Evolutionary conservation across 352 stramenopile species (phyloP).

Genomic region (Phytophthora pisi): DNA sequence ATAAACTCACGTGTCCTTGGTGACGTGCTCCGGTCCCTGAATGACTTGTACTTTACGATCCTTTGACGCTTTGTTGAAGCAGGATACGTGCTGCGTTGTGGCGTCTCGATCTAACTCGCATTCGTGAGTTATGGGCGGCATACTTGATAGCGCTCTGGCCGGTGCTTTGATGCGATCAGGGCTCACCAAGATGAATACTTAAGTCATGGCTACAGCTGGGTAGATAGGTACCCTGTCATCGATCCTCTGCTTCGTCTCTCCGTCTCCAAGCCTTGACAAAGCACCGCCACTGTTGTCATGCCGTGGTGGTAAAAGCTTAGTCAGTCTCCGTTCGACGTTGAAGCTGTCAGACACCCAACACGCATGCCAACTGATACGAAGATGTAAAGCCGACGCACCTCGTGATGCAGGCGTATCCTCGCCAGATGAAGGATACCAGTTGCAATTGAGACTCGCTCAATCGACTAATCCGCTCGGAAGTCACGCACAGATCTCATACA

Average conservation of each 20-base stretch:
- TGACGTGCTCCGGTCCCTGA: background rate
- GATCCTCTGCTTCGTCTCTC: constrained; percentile 15
- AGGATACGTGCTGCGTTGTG: constrained; percentile 17
- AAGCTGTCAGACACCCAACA: constrained; percentile 8
- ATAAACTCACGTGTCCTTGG: constrained; percentile 5
- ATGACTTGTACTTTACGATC: constrained; percentile 21
- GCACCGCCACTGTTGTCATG: constrained; percentile 19
- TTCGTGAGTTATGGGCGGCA: constrained; percentile 1
- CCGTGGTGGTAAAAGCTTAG: constrained; percentile 21
- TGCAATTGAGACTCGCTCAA: constrained; percentile 7
- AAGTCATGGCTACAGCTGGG: constrained; percentile 25
- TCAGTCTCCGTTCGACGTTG: constrained; percentile 11
- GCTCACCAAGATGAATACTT: constrained; percentile 13
- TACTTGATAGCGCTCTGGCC: constrained; percentile 12
- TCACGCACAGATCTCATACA: background rate
- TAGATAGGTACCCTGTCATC: constrained; percentile 13
- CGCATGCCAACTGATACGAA: background rate
- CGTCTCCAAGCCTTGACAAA: background rate
- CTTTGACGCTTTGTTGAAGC: constrained; percentile 23
- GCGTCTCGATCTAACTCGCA: constrained; percentile 10
- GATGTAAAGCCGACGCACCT: constrained; percentile 11
- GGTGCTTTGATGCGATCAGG: constrained; percentile 2
- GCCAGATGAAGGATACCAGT: constrained; percentile 1
- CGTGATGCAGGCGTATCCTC: constrained; percentile 18
- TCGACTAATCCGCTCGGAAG: constrained; percentile 20